Evolutionary conservation across 495 filamentous ascomycete species (phyloP).

Genomic region (Penicillium cinerascens): DNA sequence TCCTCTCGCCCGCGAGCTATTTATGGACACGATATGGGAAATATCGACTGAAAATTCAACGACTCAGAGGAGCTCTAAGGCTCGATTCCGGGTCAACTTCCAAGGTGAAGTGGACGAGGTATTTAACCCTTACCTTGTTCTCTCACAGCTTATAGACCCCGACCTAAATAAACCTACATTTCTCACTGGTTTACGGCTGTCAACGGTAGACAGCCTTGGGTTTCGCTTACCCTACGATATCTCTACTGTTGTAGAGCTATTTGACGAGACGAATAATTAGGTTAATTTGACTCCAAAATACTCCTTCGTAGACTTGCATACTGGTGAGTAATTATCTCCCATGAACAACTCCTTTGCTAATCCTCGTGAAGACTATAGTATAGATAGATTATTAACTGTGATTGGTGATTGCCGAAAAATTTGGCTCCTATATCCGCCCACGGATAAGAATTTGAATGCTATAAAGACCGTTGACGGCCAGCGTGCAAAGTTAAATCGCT

Average conservation of each 20-base stretch:
- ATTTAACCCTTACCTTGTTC: slow-evolving; percentile 2
- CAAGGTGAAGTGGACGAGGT: slow-evolving; percentile 6
- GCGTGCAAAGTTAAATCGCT: slow-evolving; percentile 4
- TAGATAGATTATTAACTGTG: slow-evolving; percentile 13
- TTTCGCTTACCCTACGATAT: slow-evolving; percentile 8
- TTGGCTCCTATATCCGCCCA: slow-evolving; percentile 16
- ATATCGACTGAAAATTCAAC: background rate
- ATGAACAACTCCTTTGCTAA: too few relatives aligned
- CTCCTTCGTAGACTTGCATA: slow-evolving; percentile 18
- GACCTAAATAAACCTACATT: slow-evolving; percentile 1
- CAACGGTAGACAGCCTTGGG: background rate
- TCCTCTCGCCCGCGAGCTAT: slow-evolving; percentile 1
- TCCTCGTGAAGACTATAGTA: slow-evolving; percentile 12
- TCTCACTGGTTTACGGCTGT: slow-evolving; percentile 6
- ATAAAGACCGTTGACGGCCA: slow-evolving; percentile 9
- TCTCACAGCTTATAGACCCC: slow-evolving; percentile 8
- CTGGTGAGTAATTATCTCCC: slow-evolving; percentile 7
- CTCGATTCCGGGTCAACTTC: slow-evolving; percentile 3
- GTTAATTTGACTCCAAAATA: slow-evolving; percentile 16
- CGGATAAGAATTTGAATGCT: slow-evolving; percentile 7
- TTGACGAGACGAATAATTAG: slow-evolving; percentile 9
- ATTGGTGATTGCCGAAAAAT: slow-evolving; percentile 17
- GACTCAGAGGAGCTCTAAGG: slow-evolving; percentile 1
- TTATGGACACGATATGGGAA: slow-evolving; percentile 2
- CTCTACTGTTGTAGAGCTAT: slow-evolving; percentile 7